Evolutionary conservation across 352 stramenopile genomes (phyloP).

Genomic region (Thalassiosira ordinaria): DNA sequence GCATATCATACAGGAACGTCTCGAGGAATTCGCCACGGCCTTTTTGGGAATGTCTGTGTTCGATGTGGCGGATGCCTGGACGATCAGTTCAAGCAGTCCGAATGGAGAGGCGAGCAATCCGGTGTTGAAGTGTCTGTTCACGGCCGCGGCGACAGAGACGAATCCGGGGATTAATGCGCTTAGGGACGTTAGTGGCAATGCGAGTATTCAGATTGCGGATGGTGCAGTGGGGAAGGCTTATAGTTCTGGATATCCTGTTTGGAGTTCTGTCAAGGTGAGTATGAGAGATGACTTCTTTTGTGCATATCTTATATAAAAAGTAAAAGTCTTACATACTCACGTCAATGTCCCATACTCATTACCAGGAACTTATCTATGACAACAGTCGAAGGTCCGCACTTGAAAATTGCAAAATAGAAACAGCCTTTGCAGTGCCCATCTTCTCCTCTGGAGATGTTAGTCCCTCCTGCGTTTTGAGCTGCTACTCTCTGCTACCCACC

Average conservation of each 20-base stretch:
- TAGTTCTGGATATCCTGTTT: conserved; percentile 81
- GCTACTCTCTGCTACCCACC: conserved; percentile 74
- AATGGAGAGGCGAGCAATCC: conserved; percentile 48
- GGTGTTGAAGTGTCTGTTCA: conserved; percentile 52
- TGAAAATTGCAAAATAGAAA: conserved; percentile 73
- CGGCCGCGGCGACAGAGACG: conserved; percentile 54
- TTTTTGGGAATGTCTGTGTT: conserved; percentile 85
- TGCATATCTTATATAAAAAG: no score
- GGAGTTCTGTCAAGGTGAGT: conserved; percentile 77
- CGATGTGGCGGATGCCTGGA: conserved; percentile 83
- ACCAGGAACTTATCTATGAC: conserved; percentile 77
- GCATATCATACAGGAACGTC: conserved; percentile 58
- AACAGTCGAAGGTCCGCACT: conserved; percentile 60
- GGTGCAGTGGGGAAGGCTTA: conserved; percentile 80
- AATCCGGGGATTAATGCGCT: conserved; percentile 70
- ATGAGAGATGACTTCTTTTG: no score
- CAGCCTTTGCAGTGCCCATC: conserved; percentile 79
- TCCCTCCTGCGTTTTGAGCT: conserved; percentile 76
- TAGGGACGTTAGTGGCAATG: conserved; percentile 49
- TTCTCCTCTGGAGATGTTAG: conserved; percentile 63
- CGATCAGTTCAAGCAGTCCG: conserved; percentile 8
- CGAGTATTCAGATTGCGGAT: conserved; percentile 69
- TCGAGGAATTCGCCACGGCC: conserved; percentile 82
- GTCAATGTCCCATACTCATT: no score
- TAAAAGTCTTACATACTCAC: no score